Evolutionary conservation across 345 rosid genomes (phyloP).

Genomic region (Cardamine resedifolia): DNA sequence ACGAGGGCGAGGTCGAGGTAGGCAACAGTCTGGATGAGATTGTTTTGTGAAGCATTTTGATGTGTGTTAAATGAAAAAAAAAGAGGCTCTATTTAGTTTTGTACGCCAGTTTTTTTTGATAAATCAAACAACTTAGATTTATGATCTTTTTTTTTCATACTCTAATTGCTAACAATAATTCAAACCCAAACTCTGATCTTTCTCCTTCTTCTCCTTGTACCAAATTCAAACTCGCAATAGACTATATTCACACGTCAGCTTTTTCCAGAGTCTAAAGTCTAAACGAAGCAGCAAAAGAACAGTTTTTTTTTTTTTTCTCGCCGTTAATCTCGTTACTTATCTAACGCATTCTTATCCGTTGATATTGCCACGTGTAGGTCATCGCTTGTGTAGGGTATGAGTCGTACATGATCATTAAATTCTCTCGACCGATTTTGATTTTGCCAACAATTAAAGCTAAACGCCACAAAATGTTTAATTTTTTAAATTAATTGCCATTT

Average conservation of each 20-base stretch:
- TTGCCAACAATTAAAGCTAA: constrained; percentile 26
- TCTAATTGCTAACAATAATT: neutral
- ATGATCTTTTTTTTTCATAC: neutral
- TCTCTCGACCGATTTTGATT: constrained; percentile 4
- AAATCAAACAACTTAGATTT: neutral
- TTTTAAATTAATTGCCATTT: neutral
- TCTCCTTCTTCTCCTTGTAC: neutral
- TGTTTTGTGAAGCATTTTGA: constrained; percentile 10
- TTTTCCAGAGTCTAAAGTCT: neutral
- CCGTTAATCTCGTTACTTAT: constrained; percentile 27
- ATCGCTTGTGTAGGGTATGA: neutral
- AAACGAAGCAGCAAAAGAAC: neutral
- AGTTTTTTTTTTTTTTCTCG: neutral
- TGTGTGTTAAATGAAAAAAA: neutral
- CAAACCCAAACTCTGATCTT: neutral
- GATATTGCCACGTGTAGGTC: constrained; percentile 19
- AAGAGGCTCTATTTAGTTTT: constrained; percentile 9
- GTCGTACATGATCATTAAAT: constrained; percentile 22
- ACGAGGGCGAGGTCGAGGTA: constrained; percentile 50
- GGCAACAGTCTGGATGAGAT: constrained; percentile 35
- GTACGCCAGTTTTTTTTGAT: constrained; percentile 11
- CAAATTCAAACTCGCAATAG: neutral
- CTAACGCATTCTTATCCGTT: neutral
- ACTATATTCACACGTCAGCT: neutral
- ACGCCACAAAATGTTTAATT: neutral